phyloP scores from a whole-genome alignment of 1,139 yeast species.

The Pichia cactophila region DNA sequence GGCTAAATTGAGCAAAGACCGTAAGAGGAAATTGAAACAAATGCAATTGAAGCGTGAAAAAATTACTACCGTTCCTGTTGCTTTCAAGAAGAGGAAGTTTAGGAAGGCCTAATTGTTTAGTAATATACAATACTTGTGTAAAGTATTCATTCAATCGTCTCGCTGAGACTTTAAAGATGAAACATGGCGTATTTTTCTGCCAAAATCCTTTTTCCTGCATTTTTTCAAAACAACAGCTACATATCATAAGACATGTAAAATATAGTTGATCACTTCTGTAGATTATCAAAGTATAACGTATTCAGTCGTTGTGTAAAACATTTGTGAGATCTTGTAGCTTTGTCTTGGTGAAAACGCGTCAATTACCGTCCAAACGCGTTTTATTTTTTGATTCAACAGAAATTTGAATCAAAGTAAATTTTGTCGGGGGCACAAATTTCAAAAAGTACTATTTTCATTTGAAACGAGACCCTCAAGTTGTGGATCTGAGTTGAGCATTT shows the following conservation, averaged over 20 bases:
- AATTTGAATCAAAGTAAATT: not conserved
- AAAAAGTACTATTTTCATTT: not conserved
- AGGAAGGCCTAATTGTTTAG: not conserved
- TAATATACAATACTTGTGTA: too few species aligned
- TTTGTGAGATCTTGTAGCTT: too few species aligned
- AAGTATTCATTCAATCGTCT: too few species aligned
- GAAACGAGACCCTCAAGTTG: not conserved
- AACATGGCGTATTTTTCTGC: not conserved
- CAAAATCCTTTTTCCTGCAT: too few species aligned
- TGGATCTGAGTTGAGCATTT: not conserved
- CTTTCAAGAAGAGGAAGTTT: constrained; percentile 35
- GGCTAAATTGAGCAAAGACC: constrained; percentile 59
- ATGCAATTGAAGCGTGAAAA: constrained; percentile 59
- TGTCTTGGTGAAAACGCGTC: too few species aligned
- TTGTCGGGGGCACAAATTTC: not conserved
- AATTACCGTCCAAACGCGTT: not conserved
- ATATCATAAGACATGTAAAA: too few species aligned
- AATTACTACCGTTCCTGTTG: constrained; percentile 81
- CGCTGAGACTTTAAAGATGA: not conserved
- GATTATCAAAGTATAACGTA: too few species aligned
- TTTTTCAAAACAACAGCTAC: too few species aligned
- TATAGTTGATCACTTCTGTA: too few species aligned
- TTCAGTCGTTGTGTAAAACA: too few species aligned
- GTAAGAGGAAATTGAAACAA: constrained; percentile 56
- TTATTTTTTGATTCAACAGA: not conserved